phyloP scores from a whole-genome alignment of 441 rosid genomes.

The Gossypium schwendimanii region DNA sequence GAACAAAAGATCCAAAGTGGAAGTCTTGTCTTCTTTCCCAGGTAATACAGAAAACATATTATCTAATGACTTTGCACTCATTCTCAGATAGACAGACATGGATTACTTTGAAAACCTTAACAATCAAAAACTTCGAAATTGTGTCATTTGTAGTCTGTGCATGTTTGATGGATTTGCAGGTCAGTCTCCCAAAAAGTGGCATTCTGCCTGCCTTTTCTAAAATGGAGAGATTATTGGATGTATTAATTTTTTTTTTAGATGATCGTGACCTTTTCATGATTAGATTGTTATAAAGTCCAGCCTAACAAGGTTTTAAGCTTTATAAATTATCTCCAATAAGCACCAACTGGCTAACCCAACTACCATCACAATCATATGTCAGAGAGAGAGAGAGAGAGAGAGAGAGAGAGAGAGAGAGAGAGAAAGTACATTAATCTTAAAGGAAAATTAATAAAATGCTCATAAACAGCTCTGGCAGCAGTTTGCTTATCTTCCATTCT shows the following conservation, averaged over 20 bases:
- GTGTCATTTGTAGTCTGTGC: background rate
- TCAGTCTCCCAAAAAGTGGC: background rate
- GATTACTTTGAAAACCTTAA: background rate
- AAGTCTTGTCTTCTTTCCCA: background rate
- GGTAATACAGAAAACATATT: background rate
- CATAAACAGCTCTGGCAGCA: background rate
- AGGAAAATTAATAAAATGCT: background rate
- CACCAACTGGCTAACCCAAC: background rate
- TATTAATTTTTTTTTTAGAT: background rate
- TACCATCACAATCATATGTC: background rate
- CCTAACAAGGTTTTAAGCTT: background rate
- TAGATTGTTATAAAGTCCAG: background rate
- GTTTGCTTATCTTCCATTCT: background rate
- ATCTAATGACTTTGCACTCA: background rate
- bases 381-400: background rate
- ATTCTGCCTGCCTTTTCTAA: background rate
- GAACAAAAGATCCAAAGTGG: background rate
- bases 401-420: too few species aligned
- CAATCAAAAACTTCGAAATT: background rate
- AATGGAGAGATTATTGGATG: background rate
- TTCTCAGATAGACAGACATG: background rate
- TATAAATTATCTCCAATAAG: background rate
- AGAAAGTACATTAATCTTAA: background rate
- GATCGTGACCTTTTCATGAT: background rate
- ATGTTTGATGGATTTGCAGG: background rate